Percentiles rank a stretch among this genome's conserved stretches.
These are phyloP conservation scores for Mediolabrus comicus DNA, from an alignment of 108 stramenopile species.

Conservation along the genomic window DNA sequence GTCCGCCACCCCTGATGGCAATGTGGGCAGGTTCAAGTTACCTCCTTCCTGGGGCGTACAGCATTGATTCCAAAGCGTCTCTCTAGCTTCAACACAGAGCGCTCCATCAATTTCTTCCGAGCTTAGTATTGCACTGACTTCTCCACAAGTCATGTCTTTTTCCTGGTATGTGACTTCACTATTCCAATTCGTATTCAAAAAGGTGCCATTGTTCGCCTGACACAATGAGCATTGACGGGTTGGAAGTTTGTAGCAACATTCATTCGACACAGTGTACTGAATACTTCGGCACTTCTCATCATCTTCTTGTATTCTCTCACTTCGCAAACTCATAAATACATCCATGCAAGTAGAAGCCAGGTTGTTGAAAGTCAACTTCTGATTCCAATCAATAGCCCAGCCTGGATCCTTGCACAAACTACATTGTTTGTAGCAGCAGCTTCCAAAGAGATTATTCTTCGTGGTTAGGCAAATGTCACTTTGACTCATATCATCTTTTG, in stretches of 20 bases:
- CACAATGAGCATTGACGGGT: slow-evolving; percentile 39
- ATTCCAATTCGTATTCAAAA: slow-evolving; percentile 49
- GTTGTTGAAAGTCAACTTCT: slow-evolving; percentile 24
- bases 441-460: slow-evolving; percentile 24
- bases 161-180: slow-evolving; percentile 37
- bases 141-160: slow-evolving; percentile 29
- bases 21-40: slow-evolving; percentile 17
- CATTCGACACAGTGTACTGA: slow-evolving; percentile 27
- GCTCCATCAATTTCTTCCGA: slow-evolving; percentile 41
- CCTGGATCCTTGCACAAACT: slow-evolving; percentile 31
- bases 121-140: slow-evolving; percentile 41
- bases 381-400: slow-evolving; percentile 40
- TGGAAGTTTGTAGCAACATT: slow-evolving; percentile 42
- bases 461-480: slow-evolving; percentile 26
- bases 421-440: slow-evolving; percentile 45
- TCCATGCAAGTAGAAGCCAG: slow-evolving; percentile 45
- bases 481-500: slow-evolving; percentile 35
- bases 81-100: slow-evolving; percentile 30
- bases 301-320: slow-evolving; percentile 31
- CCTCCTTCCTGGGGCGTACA: slow-evolving; percentile 44
- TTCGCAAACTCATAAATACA: slow-evolving; percentile 40
- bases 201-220: slow-evolving; percentile 40
- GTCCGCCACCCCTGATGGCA: slow-evolving; percentile 28
- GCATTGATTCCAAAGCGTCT: slow-evolving; percentile 37
- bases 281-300: slow-evolving; percentile 37